These are phyloP conservation scores for Cryptosporidium viatorum DNA, from an alignment of 169 alveolate genomes.

Conservation along the genomic window DNA sequence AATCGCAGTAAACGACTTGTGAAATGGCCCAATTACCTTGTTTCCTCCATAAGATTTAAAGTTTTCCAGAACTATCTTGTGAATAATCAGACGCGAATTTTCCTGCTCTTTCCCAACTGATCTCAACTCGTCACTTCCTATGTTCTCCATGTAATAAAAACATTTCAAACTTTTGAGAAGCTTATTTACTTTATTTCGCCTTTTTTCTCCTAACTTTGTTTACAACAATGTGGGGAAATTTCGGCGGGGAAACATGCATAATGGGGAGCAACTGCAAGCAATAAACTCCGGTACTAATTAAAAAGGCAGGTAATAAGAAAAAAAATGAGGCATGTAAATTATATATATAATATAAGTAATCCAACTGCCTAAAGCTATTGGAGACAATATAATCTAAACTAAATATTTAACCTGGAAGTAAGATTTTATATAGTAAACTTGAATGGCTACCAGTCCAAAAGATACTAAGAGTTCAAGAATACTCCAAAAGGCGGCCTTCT, in stretches of 20 bases:
- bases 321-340: not conserved
- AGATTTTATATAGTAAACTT: slow-evolving; percentile 43
- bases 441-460: slow-evolving; percentile 25
- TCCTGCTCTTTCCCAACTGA: not conserved
- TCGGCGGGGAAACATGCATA: slow-evolving; percentile 12
- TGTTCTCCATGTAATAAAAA: slow-evolving; percentile 43
- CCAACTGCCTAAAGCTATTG: not conserved
- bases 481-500: slow-evolving; percentile 63
- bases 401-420: slow-evolving; percentile 51
- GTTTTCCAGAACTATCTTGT: slow-evolving; percentile 91
- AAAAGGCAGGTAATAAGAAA: not conserved
- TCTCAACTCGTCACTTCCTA: not conserved
- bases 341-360: not conserved
- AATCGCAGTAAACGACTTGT: slow-evolving; percentile 91
- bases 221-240: not conserved
- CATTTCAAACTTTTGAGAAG: not conserved
- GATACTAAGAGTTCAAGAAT: slow-evolving; percentile 34
- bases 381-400: not conserved
- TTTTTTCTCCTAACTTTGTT: not conserved
- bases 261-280: not conserved
- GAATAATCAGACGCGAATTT: slow-evolving; percentile 86
- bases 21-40: slow-evolving; percentile 94
- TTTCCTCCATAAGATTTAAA: slow-evolving; percentile 95
- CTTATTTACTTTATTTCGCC: not conserved
- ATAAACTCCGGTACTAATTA: not conserved